These are phyloP conservation scores for Chaetomium fimeti DNA, from an alignment of 495 filamentous ascomycete species.

Conservation along the genomic window DNA sequence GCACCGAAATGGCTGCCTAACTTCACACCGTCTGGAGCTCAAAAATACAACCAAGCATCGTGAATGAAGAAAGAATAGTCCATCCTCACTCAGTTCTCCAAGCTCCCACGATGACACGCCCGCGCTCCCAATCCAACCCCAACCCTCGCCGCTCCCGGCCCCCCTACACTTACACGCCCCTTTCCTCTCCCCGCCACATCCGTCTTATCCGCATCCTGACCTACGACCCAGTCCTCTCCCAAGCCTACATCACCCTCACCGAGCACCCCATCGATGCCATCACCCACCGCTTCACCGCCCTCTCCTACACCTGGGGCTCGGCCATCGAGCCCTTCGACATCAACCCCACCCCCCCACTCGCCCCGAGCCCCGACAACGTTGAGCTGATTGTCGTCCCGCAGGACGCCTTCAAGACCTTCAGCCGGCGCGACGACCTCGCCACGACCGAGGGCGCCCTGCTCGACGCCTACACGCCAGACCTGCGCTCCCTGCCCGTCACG, in stretches of 20 bases:
- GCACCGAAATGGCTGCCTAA: conserved; percentile 7
- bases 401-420: conserved; percentile 12
- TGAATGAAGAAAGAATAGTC: background rate
- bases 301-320: conserved; percentile 24
- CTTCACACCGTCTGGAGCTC: background rate
- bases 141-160: conserved; percentile 2
- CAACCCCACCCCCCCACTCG: background rate
- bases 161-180: conserved; percentile 18
- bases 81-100: background rate
- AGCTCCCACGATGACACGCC: conserved; percentile 10
- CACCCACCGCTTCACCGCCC: conserved; percentile 15
- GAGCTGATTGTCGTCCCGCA: conserved; percentile 14
- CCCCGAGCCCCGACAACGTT: conserved; percentile 1
- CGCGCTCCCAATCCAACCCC: conserved; percentile 13
- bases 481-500: background rate
- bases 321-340: conserved; percentile 16
- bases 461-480: conserved; percentile 16
- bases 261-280: conserved; percentile 11
- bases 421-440: conserved; percentile 12
- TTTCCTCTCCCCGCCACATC: conserved; percentile 20
- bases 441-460: conserved; percentile 2
- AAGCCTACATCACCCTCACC: conserved; percentile 11
- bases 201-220: conserved; percentile 17
- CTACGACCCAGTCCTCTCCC: conserved; percentile 14
- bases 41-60: background rate